Evolutionary conservation across 2,329 filamentous ascomycete species (phyloP).

Genomic region (Diaporthe caulivora): DNA sequence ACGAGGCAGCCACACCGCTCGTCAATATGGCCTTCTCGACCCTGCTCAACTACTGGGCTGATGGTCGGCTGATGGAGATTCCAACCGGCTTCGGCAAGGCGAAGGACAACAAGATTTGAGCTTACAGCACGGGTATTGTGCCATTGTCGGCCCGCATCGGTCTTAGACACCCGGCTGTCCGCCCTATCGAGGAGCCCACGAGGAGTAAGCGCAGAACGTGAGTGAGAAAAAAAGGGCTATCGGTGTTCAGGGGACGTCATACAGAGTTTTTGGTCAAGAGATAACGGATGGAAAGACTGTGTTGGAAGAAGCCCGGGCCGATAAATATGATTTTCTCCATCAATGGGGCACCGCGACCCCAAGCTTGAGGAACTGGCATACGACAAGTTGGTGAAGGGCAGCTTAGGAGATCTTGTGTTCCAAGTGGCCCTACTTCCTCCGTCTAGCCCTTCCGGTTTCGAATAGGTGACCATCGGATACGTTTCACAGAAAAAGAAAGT

Average conservation of each 20-base stretch:
- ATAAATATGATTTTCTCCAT: constrained; percentile 3
- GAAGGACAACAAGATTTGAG: constrained; percentile 19
- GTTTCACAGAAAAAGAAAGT: background rate
- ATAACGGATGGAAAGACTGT: background rate
- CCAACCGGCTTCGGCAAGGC: constrained; percentile 7
- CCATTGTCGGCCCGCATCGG: too few relatives aligned
- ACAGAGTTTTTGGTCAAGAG: constrained; percentile 5
- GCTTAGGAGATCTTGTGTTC: background rate
- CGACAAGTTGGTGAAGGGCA: background rate
- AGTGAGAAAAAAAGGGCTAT: background rate
- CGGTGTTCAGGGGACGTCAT: background rate
- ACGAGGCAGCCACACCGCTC: constrained; percentile 56
- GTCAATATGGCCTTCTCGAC: constrained; percentile 56
- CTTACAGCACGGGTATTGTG: background rate
- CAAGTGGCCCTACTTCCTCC: background rate
- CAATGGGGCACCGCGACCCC: background rate
- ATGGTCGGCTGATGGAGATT: constrained; percentile 19
- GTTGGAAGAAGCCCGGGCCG: constrained; percentile 10
- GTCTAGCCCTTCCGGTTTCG: background rate
- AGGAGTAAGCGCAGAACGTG: background rate
- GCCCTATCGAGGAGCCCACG: background rate
- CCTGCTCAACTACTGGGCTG: constrained; percentile 44
- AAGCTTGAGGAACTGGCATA: background rate
- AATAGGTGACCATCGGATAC: constrained; percentile 2
- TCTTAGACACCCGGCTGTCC: background rate